Percentiles rank a stretch among this genome's conserved stretches.
These are phyloP conservation scores for Russula earlei DNA, from an alignment of 768 basidiomycete species.

Conservation along the genomic window DNA sequence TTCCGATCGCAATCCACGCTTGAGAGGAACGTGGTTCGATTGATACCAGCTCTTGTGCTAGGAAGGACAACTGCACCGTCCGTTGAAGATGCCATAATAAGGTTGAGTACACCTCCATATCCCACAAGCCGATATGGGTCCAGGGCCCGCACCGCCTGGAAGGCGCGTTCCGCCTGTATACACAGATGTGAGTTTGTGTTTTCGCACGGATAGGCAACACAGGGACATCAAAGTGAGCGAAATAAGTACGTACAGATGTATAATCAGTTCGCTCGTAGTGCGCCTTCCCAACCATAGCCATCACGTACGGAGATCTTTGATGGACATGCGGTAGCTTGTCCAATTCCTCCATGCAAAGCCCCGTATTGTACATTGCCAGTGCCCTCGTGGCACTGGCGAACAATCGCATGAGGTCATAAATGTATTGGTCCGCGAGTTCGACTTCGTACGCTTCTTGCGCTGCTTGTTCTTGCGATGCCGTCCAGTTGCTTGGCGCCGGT, in stretches of 20 bases:
- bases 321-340: conserved; percentile 67
- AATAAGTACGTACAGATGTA: conserved; percentile 59
- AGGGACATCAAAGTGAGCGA: too few relatives aligned
- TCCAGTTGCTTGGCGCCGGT: conserved; percentile 53
- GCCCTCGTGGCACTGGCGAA: conserved; percentile 77
- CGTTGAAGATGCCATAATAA: conserved; percentile 90
- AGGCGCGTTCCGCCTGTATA: conserved; percentile 78
- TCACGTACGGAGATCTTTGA: conserved; percentile 64
- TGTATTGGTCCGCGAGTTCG: conserved; percentile 71
- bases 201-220: neutral
- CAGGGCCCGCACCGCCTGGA: conserved; percentile 66
- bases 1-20: conserved; percentile 95
- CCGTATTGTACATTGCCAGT: conserved; percentile 67
- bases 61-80: conserved; percentile 76
- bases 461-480: conserved; percentile 55
- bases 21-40: conserved; percentile 76
- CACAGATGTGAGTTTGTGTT: conserved; percentile 13
- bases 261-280: conserved; percentile 90
- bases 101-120: conserved; percentile 96
- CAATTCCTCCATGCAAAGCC: conserved; percentile 63
- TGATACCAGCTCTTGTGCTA: conserved; percentile 86
- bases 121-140: conserved; percentile 86
- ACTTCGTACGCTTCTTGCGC: conserved; percentile 63
- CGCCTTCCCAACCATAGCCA: conserved; percentile 77
- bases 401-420: conserved; percentile 70